These are phyloP conservation scores for Lipomyces anomalus DNA, from an alignment of 805 yeast species.

Conservation along the genomic window DNA sequence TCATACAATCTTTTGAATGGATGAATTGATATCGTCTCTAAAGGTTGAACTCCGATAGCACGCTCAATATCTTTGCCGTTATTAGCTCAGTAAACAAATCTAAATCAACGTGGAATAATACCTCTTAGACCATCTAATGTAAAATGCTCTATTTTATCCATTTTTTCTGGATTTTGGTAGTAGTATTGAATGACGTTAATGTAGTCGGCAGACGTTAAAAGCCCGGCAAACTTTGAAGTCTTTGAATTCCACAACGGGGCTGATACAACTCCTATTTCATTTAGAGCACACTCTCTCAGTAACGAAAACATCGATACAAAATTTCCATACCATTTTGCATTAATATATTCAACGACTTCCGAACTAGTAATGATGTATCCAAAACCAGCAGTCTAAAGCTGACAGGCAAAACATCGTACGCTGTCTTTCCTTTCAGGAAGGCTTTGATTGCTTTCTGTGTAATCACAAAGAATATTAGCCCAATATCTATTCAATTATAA, in stretches of 20 bases:
- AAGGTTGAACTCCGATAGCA: constrained; percentile 77
- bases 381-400: constrained; percentile 87
- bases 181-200: constrained; percentile 93
- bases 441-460: constrained; percentile 61
- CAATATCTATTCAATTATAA: no score
- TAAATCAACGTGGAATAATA: neutral
- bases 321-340: constrained; percentile 60
- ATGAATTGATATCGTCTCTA: constrained; percentile 81
- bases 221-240: constrained; percentile 86
- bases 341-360: constrained; percentile 81
- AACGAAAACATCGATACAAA: neutral
- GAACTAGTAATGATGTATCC: constrained; percentile 84
- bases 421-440: constrained; percentile 82
- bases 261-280: constrained; percentile 59
- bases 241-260: constrained; percentile 96
- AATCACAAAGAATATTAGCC: no score
- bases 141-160: constrained; percentile 78
- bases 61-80: constrained; percentile 65
- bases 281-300: neutral
- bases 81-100: no score
- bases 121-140: constrained; percentile 66
- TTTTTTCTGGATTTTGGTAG: constrained; percentile 76
- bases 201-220: constrained; percentile 85
- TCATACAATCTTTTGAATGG: constrained; percentile 86
- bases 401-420: constrained; percentile 95